Conservation (phyloP, 2,329 filamentous ascomycete species). For the Cladosporium cucumerinum region DNA sequence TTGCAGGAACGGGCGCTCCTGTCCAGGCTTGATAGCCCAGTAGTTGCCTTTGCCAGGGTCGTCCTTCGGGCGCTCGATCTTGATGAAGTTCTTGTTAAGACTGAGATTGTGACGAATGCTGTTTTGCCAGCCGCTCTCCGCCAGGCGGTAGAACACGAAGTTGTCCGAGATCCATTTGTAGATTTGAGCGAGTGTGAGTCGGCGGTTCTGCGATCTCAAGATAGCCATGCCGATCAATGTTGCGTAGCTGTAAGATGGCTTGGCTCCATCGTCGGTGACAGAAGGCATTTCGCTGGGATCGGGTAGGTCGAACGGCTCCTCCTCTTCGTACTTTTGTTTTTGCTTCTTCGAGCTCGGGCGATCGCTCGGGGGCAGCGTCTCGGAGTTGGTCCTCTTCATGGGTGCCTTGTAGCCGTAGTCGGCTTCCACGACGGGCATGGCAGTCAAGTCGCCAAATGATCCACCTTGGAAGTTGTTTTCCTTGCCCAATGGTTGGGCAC, state of each 20-base stretch:
- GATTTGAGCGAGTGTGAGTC: conserved; percentile 87
- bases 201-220: conserved; percentile 74
- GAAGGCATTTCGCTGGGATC: conserved; percentile 74
- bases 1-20: conserved; percentile 85
- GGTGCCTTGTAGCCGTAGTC: conserved; percentile 44
- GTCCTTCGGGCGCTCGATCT: conserved; percentile 92
- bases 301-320: conserved; percentile 55
- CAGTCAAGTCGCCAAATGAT: conserved; percentile 38
- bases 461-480: conserved; percentile 26
- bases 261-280: conserved; percentile 80
- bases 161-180: conserved; percentile 99
- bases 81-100: conserved; percentile 93
- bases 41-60: conserved; percentile 97
- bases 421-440: conserved; percentile 39
- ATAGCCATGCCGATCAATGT: conserved; percentile 97
- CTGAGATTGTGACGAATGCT: conserved; percentile 98
- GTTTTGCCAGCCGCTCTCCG: conserved; percentile 94
- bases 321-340: conserved; percentile 55
- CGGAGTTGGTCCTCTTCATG: conserved; percentile 59
- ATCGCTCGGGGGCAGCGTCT: conserved; percentile 66
- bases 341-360: conserved; percentile 61
- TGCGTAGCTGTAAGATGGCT: conserved; percentile 90
- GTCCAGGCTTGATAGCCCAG: conserved; percentile 88
- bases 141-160: conserved; percentile 79
- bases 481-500: conserved; percentile 20